Evolutionary conservation across 2,329 filamentous ascomycete species (phyloP).

Genomic region (Colletotrichum eleusines): DNA sequence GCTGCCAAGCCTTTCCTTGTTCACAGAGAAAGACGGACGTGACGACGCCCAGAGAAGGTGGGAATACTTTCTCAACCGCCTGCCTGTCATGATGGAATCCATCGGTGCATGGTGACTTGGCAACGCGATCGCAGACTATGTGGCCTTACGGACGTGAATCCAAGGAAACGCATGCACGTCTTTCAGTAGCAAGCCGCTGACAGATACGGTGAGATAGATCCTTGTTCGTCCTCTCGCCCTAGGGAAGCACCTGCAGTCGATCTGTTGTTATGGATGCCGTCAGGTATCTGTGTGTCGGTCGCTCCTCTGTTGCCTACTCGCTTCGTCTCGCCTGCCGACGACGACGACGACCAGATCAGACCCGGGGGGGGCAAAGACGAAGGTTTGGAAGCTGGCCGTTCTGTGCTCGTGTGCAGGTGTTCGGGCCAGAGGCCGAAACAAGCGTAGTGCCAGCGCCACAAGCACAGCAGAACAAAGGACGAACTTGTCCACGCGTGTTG

Average conservation of each 20-base stretch:
- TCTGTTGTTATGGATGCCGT: constrained; percentile 14
- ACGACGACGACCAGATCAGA: not conserved
- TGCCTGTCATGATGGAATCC: constrained; percentile 29
- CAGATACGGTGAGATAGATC: constrained; percentile 14
- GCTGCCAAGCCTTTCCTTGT: constrained; percentile 2
- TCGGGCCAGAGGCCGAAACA: constrained; percentile 33
- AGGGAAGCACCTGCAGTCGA: constrained; percentile 3
- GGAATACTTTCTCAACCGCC: not conserved
- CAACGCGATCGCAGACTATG: constrained; percentile 13
- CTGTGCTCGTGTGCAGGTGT: not conserved
- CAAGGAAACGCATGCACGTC: too few relatives aligned
- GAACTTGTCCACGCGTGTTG: constrained; percentile 24
- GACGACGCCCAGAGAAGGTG: not conserved
- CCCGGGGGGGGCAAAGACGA: too few relatives aligned
- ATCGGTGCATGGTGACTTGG: constrained; percentile 34
- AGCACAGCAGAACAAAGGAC: constrained; percentile 26
- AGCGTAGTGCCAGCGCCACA: constrained; percentile 27
- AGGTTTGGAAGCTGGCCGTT: not conserved
- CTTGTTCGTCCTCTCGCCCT: constrained; percentile 2
- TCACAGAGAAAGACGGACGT: not conserved
- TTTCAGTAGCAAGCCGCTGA: constrained; percentile 8
- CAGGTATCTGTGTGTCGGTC: not conserved
- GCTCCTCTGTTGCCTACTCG: not conserved
- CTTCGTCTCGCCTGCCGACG: not conserved
- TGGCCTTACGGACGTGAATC: not conserved